Base-by-base conservation (phyloP, 305 asterid genomes). In the Petunia hybrid region DNA sequence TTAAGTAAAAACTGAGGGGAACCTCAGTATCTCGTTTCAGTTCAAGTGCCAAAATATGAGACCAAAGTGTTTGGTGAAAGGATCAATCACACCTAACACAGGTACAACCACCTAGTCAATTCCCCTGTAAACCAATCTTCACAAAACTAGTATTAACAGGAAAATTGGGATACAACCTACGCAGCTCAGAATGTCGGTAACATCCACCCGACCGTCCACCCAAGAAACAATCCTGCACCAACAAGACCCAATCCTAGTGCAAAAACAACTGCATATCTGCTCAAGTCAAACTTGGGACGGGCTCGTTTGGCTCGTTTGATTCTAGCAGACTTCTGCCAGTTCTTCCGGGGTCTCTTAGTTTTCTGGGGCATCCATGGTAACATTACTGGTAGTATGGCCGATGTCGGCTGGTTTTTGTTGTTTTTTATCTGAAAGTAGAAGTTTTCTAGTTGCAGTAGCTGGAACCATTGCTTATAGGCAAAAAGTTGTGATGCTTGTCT, bases 391-490 rank as follows among this genome's bases (percentile, higher is more conserved):
- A 87, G 81, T 36, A 79, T 85, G 10, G 85, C 68, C 7, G 92
- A 85, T 4, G 82, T 85, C 0, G 93, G 83, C 59, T 81, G 87
- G 73, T 69, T 83, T 67, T 82, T 86, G 89, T 85, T 88, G 80
- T 89, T 88, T 80, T 83, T 85, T 82, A 90, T 81, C 77, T 95
- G 97, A 77, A 87, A 83, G 81, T 84, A 89, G 46, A 89, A 83
- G 88, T 87, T 89, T 90, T 95, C 97, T 5, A 95, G 91, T 76
- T 91, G 97, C 84, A 91, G 84, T 76, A 96, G 86, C 62, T 87
- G 92, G 86, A 95, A 92, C 98, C 98, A 94, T 83, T 90, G 99
- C 84, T 87, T 91, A 48, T 95, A 95, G 81, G 97, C 97, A 48
- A 93, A 95, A 69, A 95, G 91, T 74, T 91, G 97, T 81, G 98